Conservation (phyloP, 345 rosid species). For the Syzygium aromaticum region DNA sequence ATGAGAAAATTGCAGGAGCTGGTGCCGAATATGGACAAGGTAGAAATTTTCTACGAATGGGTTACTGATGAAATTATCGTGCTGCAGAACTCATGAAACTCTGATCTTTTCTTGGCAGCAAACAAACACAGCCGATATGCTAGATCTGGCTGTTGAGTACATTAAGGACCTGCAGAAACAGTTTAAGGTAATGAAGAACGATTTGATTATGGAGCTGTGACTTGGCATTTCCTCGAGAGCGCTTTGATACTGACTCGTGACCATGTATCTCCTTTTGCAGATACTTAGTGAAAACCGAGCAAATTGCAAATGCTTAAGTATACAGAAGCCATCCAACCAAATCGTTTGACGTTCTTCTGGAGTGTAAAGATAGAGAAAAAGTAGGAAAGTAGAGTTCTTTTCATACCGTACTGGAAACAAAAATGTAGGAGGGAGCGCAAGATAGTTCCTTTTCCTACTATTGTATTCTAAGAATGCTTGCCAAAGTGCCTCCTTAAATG, state of each 20-base stretch:
- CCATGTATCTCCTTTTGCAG: conserved; percentile 20
- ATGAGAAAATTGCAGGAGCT: conserved; percentile 97
- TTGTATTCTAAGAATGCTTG: neutral
- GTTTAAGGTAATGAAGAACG: conserved; percentile 42
- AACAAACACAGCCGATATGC: conserved; percentile 94
- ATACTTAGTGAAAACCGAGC: conserved; percentile 44
- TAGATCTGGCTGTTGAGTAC: conserved; percentile 95
- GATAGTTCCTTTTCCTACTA: neutral
- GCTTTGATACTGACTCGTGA: neutral
- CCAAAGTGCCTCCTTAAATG: neutral
- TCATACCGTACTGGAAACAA: neutral
- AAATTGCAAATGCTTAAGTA: conserved; percentile 49
- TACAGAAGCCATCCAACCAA: conserved; percentile 20
- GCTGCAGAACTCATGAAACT: neutral
- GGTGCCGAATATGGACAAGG: conserved; percentile 99
- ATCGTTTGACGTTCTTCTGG: conserved; percentile 8
- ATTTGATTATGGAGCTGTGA: neutral
- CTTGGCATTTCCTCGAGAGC: neutral
- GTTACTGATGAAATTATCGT: neutral
- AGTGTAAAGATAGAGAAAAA: neutral
- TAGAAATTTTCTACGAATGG: conserved; percentile 2
- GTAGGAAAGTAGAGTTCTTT: neutral
- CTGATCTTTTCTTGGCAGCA: conserved; percentile 43
- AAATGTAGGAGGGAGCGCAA: neutral
- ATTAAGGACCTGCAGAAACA: conserved; percentile 88